These are phyloP conservation scores for Chytridium lagenaria DNA, from an alignment of 371 early-diverging fungal species.

Conservation along the genomic window DNA sequence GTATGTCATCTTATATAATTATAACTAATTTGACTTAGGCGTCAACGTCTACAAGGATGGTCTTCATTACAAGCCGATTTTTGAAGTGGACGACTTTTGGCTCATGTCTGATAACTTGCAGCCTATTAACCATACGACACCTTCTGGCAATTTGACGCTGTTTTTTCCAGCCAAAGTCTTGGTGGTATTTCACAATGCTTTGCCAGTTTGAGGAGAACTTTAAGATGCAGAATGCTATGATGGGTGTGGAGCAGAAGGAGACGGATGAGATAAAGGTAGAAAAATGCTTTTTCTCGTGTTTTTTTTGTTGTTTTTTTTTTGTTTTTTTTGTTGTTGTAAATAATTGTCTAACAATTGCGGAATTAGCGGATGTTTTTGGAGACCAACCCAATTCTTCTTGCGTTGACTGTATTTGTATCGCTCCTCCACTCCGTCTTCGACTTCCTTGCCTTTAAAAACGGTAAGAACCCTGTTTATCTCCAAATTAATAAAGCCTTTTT, in stretches of 20 bases:
- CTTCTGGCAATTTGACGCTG: conserved; percentile 70
- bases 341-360: too few relatives aligned
- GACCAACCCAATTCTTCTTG: conserved; percentile 85
- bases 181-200: conserved; percentile 80
- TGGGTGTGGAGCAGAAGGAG: conserved; percentile 71
- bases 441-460: conserved; percentile 94
- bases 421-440: conserved; percentile 88
- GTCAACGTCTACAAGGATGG: conserved; percentile 37
- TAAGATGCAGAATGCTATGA: conserved; percentile 60
- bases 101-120: conserved; percentile 71
- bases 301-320: neutral
- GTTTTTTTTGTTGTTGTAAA: conserved; percentile 9
- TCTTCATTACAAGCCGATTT: conserved; percentile 72
- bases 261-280: conserved; percentile 70
- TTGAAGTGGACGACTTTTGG: conserved; percentile 91
- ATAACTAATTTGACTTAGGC: conserved; percentile 25
- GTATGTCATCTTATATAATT: conserved; percentile 24
- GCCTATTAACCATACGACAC: conserved; percentile 77
- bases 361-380: conserved; percentile 82
- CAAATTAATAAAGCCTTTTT: conserved; percentile 3
- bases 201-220: conserved; percentile 71
- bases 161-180: conserved; percentile 70
- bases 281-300: too few relatives aligned
- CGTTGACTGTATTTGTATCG: conserved; percentile 79
- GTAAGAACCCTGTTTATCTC: conserved; percentile 44